Conservation (phyloP, 2,329 filamentous ascomycete species). For the Alternaria sp. region DNA sequence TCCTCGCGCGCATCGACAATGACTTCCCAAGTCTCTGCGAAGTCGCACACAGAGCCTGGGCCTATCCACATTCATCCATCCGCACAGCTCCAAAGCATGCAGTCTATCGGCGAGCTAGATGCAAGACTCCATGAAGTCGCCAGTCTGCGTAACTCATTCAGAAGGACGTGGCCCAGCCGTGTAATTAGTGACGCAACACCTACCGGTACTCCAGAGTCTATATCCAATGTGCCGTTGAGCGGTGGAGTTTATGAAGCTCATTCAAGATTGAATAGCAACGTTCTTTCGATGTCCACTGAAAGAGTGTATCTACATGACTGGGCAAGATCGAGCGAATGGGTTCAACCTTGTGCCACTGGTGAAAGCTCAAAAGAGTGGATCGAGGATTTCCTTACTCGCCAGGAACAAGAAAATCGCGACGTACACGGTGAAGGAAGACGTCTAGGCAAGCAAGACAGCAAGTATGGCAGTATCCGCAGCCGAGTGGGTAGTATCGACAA, state of each 20-base stretch:
- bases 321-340: constrained; percentile 8
- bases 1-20: constrained; percentile 9
- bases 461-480: neutral
- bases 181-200: neutral
- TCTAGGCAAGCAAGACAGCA: constrained; percentile 2
- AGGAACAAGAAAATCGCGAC: constrained; percentile 5
- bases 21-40: constrained; percentile 3
- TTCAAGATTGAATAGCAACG: neutral
- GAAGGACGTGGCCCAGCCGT: neutral
- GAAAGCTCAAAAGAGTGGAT: constrained; percentile 12
- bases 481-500: constrained; percentile 9
- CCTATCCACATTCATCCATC: constrained; percentile 12
- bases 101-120: constrained; percentile 8
- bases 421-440: neutral
- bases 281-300: neutral
- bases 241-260: constrained; percentile 1
- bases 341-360: neutral
- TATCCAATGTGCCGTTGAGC: neutral
- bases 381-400: constrained; percentile 11
- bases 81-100: constrained; percentile 14
- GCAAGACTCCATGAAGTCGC: neutral
- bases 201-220: constrained; percentile 8
- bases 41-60: constrained; percentile 6
- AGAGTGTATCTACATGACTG: neutral
- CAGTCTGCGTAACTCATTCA: neutral